Base-by-base conservation (phyloP, 2,329 filamentous ascomycete genomes). In the Elsinoe necatrix region DNA sequence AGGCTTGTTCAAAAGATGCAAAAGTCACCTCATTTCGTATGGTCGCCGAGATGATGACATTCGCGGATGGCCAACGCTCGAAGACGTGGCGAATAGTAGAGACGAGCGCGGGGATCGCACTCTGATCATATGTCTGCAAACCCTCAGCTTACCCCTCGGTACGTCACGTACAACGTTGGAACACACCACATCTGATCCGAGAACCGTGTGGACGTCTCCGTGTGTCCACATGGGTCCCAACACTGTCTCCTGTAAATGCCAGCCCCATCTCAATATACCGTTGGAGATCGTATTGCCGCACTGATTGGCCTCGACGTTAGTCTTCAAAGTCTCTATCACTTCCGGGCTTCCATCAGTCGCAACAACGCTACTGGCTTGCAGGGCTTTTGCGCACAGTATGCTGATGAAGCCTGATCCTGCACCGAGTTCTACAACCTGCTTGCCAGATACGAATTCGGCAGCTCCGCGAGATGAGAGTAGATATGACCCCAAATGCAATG, bases 381-480 rank as follows among this genome's bases (percentile, higher is more conserved):
- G 75, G 64, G 83, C 73, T 62, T 84, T 86, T n/a, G 83, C 80
- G 61, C 86, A 89, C 0, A 91, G 72, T 11, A 91, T 81, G 0
- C 86, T 85, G 1, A 90, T 70, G 65, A 89, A 86, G 0, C 87
- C 87, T 0, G 88, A 91, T 1, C 87, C 87, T 1, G 86, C 81
- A 2, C 87, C 87, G 1, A 92, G 75, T 66, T 92, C 87, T 1
- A 92, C 73, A 0, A 91, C 71, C 6, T 74, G 77, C 64, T 81
- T 84, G 1, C 73, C 76, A 6, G 64, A 64, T 25, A 88, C 72
- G 3, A 77, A 64, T 1, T 65, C 60, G 9, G 64, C 48, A 3
- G 70, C 60, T 29, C 69, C 69, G 2, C 63, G 4, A 67, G 74
- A 12, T 9, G 59, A 66, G 59, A 80, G 80, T 20, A 91, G 78